Percentiles rank a stretch among this genome's conserved stretches.
Evolutionary conservation across 352 stramenopile species (phyloP).

Genomic region (Poterioochromonas sp.): DNA sequence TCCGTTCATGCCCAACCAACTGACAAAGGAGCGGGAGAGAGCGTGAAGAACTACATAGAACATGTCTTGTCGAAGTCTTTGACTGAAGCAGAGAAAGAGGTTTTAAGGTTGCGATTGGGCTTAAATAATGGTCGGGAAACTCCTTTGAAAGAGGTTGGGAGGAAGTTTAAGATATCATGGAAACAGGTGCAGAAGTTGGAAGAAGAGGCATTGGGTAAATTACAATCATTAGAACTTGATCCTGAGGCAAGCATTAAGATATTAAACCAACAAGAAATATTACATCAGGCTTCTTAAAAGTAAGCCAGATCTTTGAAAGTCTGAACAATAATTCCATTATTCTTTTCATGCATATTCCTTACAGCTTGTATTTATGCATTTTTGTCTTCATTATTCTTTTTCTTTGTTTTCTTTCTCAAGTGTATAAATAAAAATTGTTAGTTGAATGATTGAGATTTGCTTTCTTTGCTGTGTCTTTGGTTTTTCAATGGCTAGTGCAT

Average conservation of each 20-base stretch:
- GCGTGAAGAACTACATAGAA: background rate
- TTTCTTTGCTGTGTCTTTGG: too few relatives aligned
- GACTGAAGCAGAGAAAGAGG: slow-evolving; percentile 1
- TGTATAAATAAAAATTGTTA: too few relatives aligned
- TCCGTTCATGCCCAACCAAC: background rate
- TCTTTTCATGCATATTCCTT: background rate
- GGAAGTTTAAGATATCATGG: slow-evolving; percentile 40
- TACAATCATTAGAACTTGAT: background rate
- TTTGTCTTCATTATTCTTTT: background rate
- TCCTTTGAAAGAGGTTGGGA: slow-evolving; percentile 29
- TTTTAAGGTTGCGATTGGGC: slow-evolving; percentile 1
- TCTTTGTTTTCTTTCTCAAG: too few relatives aligned
- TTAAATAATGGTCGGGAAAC: slow-evolving; percentile 35
- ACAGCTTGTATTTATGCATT: background rate
- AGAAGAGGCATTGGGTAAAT: slow-evolving; percentile 21
- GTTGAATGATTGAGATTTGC: too few relatives aligned
- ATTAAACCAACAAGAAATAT: background rate
- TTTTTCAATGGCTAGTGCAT: too few relatives aligned
- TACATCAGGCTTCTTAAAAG: too few relatives aligned
- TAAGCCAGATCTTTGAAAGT: too few relatives aligned
- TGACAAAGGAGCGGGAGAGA: background rate
- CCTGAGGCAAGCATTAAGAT: background rate
- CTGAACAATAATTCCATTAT: too few relatives aligned
- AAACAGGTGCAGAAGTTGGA: slow-evolving; percentile 41
- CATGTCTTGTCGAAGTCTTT: background rate